Base-by-base conservation (phyloP, 2,329 filamentous ascomycete species). In the Apiospora sp. region DNA sequence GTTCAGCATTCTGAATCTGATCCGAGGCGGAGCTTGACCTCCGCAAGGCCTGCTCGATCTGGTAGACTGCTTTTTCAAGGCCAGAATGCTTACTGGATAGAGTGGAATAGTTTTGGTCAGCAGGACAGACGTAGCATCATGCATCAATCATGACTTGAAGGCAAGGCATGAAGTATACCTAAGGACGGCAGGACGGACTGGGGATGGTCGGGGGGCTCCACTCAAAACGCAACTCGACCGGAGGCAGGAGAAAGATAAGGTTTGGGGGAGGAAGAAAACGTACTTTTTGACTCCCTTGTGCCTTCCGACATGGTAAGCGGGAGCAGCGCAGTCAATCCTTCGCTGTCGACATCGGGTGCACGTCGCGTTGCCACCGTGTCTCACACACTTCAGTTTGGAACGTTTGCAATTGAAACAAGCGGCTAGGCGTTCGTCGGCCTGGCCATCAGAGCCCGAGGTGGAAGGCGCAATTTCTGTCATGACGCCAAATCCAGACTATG, bases 201-300 rank as follows among this genome's bases (percentile, higher is more conserved):
- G 8, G 34, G 48, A 30, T 16, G 68, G 16, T 14, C 22, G 67
- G 14, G n/a, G 58, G 46, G 37, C n/a, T 43, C 16, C 58, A 64
- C 58, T 24, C 58, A 64, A 64, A 64, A 64, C 37, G 58, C 58
- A 41, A 64, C 34, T 58, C 12, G 58, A 22, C 14, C 44, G n/a
- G 22, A 24, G 68, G 34, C 37, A 34, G n/a, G 30, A 4, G 34
- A 27, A 51, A 14, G 19, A 19, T 54, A 27, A 46, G 64, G 24
- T 61, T 61, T 34, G 16, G 16, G 34, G 7, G 8, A 10, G 12
- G 34, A 30, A 6, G 0, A 3, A 24, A 19, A 76, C 85, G 82
- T 82, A 92, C 92, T 94, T 94, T 81, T 94, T 94, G 73, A 94
- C 92, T 30, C 92, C 92, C 79, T 94, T 94, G 78, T 93, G 92